Percentiles rank a stretch among this genome's conserved stretches.
Evolutionary conservation across 2,329 filamentous ascomycete species (phyloP).

Genomic region (Ophiostoma quercus): DNA sequence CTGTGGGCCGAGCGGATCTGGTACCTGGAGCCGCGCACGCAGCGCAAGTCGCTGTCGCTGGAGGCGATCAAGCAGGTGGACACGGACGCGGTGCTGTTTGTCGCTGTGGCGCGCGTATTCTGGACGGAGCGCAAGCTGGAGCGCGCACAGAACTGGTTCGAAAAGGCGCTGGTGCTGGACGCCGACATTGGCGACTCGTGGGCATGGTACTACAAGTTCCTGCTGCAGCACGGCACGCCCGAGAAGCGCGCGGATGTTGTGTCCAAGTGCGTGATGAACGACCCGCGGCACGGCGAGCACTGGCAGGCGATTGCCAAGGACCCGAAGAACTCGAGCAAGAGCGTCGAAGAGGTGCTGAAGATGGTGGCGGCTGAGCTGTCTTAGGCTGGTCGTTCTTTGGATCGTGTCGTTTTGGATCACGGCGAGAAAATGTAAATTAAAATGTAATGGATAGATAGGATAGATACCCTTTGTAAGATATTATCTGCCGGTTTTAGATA

Average conservation of each 20-base stretch:
- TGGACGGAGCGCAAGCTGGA: conserved; percentile 90
- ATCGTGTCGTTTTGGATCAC: not conserved
- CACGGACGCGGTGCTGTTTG: conserved; percentile 81
- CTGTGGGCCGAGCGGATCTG: conserved; percentile 95
- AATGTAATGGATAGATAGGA: conserved; percentile 19
- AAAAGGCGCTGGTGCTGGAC: conserved; percentile 86
- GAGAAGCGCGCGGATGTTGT: conserved; percentile 87
- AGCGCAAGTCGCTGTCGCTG: conserved; percentile 82
- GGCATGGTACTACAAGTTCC: conserved; percentile 97
- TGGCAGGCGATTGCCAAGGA: conserved; percentile 87
- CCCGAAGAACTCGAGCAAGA: conserved; percentile 70
- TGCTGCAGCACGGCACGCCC: conserved; percentile 85
- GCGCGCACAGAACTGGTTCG: conserved; percentile 95
- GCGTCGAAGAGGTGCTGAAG: conserved; percentile 75
- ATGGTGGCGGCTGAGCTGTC: conserved; percentile 57
- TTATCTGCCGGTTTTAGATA: conserved; percentile 1
- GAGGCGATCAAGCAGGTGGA: conserved; percentile 98
- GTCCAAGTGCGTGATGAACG: conserved; percentile 71
- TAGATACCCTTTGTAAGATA: conserved; percentile 20
- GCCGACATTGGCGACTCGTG: conserved; percentile 85
- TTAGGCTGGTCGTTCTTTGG: not conserved
- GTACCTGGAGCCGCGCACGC: conserved; percentile 84
- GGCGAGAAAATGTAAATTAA: not conserved
- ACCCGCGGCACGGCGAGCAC: conserved; percentile 86
- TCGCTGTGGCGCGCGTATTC: conserved; percentile 90